phyloP scores from a whole-genome alignment of 768 basidiomycete genomes.

The Amanita molliuscula region DNA sequence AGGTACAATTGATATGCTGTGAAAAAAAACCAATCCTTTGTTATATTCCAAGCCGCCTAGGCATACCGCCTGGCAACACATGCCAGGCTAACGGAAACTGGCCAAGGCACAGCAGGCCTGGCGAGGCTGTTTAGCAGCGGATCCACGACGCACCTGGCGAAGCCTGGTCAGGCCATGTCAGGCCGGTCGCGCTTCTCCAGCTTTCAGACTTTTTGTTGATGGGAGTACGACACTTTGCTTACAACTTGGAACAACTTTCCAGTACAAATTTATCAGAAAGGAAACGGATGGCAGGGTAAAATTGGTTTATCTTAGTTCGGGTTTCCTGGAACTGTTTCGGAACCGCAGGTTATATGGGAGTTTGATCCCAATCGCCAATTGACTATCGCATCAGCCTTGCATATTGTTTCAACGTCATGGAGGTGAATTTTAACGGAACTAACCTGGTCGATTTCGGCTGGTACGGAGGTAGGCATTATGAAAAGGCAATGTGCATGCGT shows the following conservation, averaged over 20 bases:
- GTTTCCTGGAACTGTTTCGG: not conserved
- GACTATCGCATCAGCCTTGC: conserved; percentile 26
- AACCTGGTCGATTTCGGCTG: not conserved
- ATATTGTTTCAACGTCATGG: conserved; percentile 34
- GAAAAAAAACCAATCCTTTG: no score
- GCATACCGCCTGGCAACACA: no score
- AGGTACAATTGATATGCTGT: not conserved
- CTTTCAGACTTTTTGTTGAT: no score
- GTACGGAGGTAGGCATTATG: no score
- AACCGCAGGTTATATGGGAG: conserved; percentile 43
- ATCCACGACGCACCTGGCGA: no score
- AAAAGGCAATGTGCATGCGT: no score
- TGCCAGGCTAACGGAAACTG: no score
- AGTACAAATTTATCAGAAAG: conserved; percentile 56
- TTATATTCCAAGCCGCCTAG: no score
- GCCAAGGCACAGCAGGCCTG: no score
- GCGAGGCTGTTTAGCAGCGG: no score
- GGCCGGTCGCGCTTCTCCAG: no score
- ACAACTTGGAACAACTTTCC: conserved; percentile 36
- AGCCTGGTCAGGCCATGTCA: no score
- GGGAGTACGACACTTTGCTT: conserved; percentile 40
- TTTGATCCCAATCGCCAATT: conserved; percentile 47
- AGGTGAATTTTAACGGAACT: conserved; percentile 16
- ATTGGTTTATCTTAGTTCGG: not conserved
- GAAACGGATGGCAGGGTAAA: conserved; percentile 39